These are phyloP conservation scores for Nemania sp. DNA, from an alignment of 2,329 filamentous ascomycete genomes.

Conservation along the genomic window DNA sequence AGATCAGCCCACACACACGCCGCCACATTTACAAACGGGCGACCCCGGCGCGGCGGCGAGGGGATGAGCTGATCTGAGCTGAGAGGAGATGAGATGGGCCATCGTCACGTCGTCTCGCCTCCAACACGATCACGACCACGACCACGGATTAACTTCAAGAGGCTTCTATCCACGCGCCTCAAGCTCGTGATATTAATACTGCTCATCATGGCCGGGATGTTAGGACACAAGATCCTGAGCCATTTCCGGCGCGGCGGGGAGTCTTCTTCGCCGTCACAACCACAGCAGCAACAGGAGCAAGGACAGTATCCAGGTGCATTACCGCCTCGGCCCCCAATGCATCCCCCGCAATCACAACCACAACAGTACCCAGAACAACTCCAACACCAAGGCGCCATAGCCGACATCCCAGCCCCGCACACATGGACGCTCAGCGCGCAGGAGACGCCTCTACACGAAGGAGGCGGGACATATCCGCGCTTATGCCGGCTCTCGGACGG, in stretches of 20 bases:
- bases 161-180: constrained; percentile 1
- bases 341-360: constrained; percentile 1
- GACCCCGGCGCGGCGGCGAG: too few relatives aligned
- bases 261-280: constrained; percentile 1
- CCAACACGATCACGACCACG: too few relatives aligned
- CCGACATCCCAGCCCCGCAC: constrained; percentile 7
- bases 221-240: constrained; percentile 25
- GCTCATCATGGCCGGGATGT: constrained; percentile 15
- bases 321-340: not conserved
- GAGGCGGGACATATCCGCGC: constrained; percentile 51
- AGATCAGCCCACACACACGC: too few relatives aligned
- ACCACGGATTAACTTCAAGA: constrained; percentile 16
- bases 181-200: constrained; percentile 17
- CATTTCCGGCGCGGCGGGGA: constrained; percentile 19
- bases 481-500: constrained; percentile 49
- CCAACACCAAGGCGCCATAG: not conserved
- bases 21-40: too few relatives aligned
- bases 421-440: constrained; percentile 40
- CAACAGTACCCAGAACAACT: not conserved
- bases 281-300: not conserved
- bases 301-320: not conserved
- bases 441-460: constrained; percentile 46
- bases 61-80: too few relatives aligned
- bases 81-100: constrained; percentile 18
- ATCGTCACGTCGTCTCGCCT: constrained; percentile 15